Percentiles rank a stretch among this genome's conserved stretches.
Conservation (phyloP, 108 stramenopile genomes). For the Fragilariopsis cylindrus region DNA sequence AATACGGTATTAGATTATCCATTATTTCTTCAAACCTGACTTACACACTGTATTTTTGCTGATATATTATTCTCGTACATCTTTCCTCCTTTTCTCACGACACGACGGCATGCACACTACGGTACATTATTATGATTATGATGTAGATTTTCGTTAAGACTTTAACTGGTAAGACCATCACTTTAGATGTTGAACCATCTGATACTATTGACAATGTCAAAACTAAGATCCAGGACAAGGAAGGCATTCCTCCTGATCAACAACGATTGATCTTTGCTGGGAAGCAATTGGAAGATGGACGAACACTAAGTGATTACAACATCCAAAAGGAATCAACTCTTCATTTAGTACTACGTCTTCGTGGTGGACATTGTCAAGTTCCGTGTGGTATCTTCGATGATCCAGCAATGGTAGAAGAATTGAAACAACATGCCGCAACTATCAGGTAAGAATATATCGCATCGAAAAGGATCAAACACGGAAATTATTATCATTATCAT, state of each 20-base stretch:
- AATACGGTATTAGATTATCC: background rate
- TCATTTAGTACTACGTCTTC: constrained; percentile 95
- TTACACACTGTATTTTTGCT: background rate
- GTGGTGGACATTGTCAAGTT: constrained; percentile 78
- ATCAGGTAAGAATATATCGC: constrained; percentile 22
- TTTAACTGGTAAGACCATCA: constrained; percentile 92
- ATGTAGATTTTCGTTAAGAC: constrained; percentile 90
- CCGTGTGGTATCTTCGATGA: constrained; percentile 85
- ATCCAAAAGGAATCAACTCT: constrained; percentile 97
- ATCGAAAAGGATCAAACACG: background rate
- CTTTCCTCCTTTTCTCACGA: background rate
- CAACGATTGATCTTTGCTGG: constrained; percentile 96
- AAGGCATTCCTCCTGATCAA: constrained; percentile 97
- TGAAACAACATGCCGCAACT: constrained; percentile 61
- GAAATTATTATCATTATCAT: no score
- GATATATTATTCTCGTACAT: no score
- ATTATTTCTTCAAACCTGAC: background rate
- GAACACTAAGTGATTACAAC: constrained; percentile 92
- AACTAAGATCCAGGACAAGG: constrained; percentile 99
- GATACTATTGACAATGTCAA: constrained; percentile 99
- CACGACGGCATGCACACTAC: background rate
- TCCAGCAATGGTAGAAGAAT: constrained; percentile 64
- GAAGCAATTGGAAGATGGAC: constrained; percentile 94
- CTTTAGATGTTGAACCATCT: constrained; percentile 95
- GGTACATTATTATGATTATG: background rate